phyloP scores from a whole-genome alignment of 441 rosid genomes.

The Erodium trifolium region DNA sequence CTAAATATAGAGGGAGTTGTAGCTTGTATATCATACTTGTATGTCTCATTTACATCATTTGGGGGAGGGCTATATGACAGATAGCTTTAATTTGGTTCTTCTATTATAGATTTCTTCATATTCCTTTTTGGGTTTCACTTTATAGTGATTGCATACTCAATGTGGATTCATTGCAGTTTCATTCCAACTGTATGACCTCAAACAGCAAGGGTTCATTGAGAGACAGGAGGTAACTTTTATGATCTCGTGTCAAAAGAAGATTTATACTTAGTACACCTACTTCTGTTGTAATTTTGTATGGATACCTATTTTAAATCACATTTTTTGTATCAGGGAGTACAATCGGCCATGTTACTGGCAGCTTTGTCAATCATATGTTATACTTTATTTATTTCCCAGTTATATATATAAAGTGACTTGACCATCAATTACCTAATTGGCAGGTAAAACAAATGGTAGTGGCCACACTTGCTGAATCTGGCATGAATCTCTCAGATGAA shows the following conservation, averaged over 20 bases:
- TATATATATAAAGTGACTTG: neutral
- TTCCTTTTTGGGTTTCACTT: neutral
- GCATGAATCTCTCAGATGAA: constrained; percentile 87
- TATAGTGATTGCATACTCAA: neutral
- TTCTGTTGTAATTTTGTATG: too few relatives aligned
- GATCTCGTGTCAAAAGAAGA: neutral
- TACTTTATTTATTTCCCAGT: too few relatives aligned
- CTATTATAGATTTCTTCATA: neutral
- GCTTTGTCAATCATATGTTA: too few relatives aligned
- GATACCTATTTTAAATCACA: too few relatives aligned
- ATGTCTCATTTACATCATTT: too few relatives aligned
- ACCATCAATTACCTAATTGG: neutral
- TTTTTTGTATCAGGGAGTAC: too few relatives aligned
- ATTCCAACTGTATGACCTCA: constrained; percentile 82
- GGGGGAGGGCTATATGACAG: too few relatives aligned
- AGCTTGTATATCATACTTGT: neutral
- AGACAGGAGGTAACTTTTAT: constrained; percentile 55
- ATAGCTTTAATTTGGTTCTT: neutral
- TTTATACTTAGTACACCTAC: neutral
- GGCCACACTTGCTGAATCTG: constrained; percentile 90
- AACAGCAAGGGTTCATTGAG: constrained; percentile 97
- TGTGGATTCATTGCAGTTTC: constrained; percentile 44
- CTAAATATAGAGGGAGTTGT: neutral
- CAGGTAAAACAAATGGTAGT: constrained; percentile 96
- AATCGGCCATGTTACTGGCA: too few relatives aligned